Evolutionary conservation across 2,329 filamentous ascomycete species (phyloP).

Genomic region (Fusarium haematococcum): DNA sequence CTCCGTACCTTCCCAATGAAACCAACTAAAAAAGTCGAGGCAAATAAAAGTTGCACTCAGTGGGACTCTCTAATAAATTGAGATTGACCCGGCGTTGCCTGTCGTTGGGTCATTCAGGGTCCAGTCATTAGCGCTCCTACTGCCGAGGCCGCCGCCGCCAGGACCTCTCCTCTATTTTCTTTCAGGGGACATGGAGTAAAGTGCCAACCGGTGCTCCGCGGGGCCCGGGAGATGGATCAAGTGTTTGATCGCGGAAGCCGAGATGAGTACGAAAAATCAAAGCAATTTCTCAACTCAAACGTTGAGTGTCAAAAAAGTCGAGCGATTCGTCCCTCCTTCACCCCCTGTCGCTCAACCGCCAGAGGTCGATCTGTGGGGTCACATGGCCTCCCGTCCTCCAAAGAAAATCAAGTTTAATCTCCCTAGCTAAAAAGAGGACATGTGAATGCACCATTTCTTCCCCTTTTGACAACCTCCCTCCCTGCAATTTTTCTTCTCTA

Average conservation of each 20-base stretch:
- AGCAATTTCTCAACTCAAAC: not conserved
- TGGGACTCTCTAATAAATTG: not conserved
- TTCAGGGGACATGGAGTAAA: not conserved
- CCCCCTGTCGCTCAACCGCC: not conserved
- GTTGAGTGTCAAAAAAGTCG: not conserved
- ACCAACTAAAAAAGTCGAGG: not conserved
- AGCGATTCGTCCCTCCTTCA: not conserved
- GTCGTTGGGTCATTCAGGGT: not conserved
- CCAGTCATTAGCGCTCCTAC: not conserved
- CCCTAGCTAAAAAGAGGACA: not conserved
- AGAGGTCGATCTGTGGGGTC: slow-evolving; percentile 1
- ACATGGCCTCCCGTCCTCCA: not conserved
- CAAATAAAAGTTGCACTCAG: not conserved
- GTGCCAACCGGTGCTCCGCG: not conserved
- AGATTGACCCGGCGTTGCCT: not conserved
- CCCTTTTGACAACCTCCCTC: not conserved
- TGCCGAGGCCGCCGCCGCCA: not conserved
- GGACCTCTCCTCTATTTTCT: not conserved
- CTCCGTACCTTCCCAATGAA: not conserved
- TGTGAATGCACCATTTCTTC: not conserved
- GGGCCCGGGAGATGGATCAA: not conserved
- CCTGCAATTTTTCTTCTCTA: not conserved
- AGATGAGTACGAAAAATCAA: not conserved
- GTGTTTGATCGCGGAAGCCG: not conserved
- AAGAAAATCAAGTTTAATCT: slow-evolving; percentile 13